Evolutionary conservation across 78 protist species (phyloP).

Genomic region (Planoprotostelium fungivorum): DNA sequence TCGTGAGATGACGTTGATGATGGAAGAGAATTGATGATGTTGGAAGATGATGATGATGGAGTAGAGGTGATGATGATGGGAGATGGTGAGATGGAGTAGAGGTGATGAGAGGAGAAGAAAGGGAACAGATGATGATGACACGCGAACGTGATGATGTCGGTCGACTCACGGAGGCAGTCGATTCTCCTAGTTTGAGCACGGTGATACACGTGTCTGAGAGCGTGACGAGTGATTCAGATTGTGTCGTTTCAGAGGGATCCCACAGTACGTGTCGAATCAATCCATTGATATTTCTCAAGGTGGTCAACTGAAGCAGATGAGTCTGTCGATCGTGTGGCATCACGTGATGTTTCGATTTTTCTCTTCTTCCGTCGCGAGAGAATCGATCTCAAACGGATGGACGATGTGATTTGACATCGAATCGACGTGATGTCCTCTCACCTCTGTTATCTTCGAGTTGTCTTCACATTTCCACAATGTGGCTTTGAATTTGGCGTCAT

Average conservation of each 20-base stretch:
- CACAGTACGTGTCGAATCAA: slow-evolving; percentile 36
- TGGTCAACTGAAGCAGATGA: neutral
- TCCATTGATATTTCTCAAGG: slow-evolving; percentile 1
- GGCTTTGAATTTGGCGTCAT: slow-evolving; percentile 19
- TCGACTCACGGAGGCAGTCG: slow-evolving; percentile 12
- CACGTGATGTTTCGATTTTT: too few relatives aligned
- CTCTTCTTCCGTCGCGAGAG: too few relatives aligned
- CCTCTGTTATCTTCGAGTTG: slow-evolving; percentile 14
- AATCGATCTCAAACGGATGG: too few relatives aligned
- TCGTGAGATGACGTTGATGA: slow-evolving; percentile 6
- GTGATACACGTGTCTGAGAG: slow-evolving; percentile 26
- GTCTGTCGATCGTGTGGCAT: too few relatives aligned
- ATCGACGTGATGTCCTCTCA: slow-evolving; percentile 34
- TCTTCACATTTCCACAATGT: slow-evolving; percentile 33
- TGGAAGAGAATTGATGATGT: slow-evolving; percentile 1
- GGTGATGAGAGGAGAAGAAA: too few relatives aligned
- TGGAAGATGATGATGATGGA: neutral
- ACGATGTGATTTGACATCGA: too few relatives aligned
- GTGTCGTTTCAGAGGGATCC: slow-evolving; percentile 52
- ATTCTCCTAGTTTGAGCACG: slow-evolving; percentile 20
- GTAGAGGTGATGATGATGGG: too few relatives aligned
- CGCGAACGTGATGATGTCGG: neutral
- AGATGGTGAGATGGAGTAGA: too few relatives aligned
- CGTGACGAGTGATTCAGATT: slow-evolving; percentile 24
- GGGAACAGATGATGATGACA: too few relatives aligned